Percentiles rank a stretch among this genome's conserved stretches.
Evolutionary conservation across 371 early-diverging fungal species (phyloP).

Genomic region (Mortierella polycephala): DNA sequence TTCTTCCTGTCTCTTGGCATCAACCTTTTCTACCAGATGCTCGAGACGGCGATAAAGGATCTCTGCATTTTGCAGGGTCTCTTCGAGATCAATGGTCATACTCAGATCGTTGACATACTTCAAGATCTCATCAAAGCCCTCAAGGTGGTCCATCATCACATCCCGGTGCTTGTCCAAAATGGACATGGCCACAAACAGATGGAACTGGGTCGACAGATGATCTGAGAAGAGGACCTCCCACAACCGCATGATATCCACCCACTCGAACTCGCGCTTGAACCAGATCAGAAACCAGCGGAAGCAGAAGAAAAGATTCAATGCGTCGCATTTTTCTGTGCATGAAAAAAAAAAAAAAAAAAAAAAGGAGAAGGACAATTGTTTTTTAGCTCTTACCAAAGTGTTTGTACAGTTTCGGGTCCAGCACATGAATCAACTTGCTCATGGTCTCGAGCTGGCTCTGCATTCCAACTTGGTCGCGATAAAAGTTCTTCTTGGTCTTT

Average conservation of each 20-base stretch:
- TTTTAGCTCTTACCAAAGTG: constrained; percentile 70
- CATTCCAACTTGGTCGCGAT: constrained; percentile 91
- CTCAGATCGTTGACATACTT: constrained; percentile 93
- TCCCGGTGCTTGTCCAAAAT: constrained; percentile 85
- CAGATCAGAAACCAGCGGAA: constrained; percentile 96
- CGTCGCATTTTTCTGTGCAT: constrained; percentile 73
- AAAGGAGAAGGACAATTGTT: neutral
- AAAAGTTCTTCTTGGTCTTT: constrained; percentile 83
- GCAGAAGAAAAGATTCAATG: constrained; percentile 89
- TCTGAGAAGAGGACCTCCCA: constrained; percentile 96
- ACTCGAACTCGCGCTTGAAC: constrained; percentile 95
- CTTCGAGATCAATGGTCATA: constrained; percentile 77
- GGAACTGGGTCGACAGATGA: constrained; percentile 80
- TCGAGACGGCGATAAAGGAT: constrained; percentile 81
- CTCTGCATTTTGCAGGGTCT: constrained; percentile 83
- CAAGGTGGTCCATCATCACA: constrained; percentile 77
- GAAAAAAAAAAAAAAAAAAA: neutral
- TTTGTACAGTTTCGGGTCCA: constrained; percentile 82
- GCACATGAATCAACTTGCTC: constrained; percentile 78
- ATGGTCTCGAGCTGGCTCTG: constrained; percentile 82
- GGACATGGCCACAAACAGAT: constrained; percentile 91
- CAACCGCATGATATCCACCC: constrained; percentile 80
- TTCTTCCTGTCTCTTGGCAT: constrained; percentile 43
- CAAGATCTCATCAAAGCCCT: constrained; percentile 89
- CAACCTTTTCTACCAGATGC: constrained; percentile 65